Percentiles rank a stretch among this genome's conserved stretches.
Evolutionary conservation across 2,329 filamentous ascomycete genomes (phyloP).

Genomic region (Cordyceps sp.): DNA sequence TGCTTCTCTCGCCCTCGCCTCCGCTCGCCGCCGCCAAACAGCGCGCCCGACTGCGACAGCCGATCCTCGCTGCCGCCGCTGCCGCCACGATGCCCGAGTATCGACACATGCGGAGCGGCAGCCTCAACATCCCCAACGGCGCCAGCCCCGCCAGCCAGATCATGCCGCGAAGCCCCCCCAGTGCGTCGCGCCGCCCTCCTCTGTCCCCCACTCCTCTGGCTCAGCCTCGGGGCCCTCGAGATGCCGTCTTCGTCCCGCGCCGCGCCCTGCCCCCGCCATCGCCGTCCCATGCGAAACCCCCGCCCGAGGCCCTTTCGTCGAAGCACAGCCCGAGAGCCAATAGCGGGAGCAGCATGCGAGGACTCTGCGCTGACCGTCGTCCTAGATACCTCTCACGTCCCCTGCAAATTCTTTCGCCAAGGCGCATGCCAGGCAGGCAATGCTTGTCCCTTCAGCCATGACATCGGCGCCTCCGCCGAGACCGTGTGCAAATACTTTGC

Average conservation of each 20-base stretch:
- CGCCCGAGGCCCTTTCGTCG: background rate
- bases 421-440: constrained; percentile 91
- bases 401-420: constrained; percentile 98
- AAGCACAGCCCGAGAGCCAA: background rate
- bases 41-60: constrained; percentile 2
- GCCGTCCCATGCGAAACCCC: too few relatives aligned
- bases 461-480: constrained; percentile 68
- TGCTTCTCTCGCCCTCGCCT: background rate
- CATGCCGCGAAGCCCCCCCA: constrained; percentile 42
- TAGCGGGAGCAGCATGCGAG: background rate
- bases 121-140: constrained; percentile 31
- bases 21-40: background rate
- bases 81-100: constrained; percentile 27
- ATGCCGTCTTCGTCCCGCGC: background rate
- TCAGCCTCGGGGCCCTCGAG: background rate
- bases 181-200: constrained; percentile 21
- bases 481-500: constrained; percentile 98
- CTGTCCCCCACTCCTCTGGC: background rate
- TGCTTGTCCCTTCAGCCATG: constrained; percentile 92
- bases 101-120: constrained; percentile 40
- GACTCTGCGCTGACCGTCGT: background rate
- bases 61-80: constrained; percentile 5
- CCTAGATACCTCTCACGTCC: constrained; percentile 85
- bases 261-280: too few relatives aligned
- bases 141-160: constrained; percentile 9